Base-by-base conservation (phyloP, 106 monocot species). In the Apostasia shenzhenica region DNA sequence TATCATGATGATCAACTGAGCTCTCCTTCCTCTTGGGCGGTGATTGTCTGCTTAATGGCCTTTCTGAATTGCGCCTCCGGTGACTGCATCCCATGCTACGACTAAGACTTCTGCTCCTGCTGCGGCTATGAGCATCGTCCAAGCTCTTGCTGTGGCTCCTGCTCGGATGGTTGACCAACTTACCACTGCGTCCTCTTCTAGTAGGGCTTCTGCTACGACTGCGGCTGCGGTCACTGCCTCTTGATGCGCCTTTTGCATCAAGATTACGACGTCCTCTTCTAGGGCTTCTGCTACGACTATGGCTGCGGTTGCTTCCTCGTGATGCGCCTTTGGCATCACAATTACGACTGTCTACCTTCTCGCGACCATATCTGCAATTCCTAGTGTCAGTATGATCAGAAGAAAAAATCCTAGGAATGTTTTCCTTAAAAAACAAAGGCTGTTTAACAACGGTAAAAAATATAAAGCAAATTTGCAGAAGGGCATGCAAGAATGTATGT, bases 61-160 rank as follows among this genome's bases (percentile, higher is more conserved):
- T 38, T 10, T 37, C 66, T 41, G 6, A 54, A 38, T 5, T 45
- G 26, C 8, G 46, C 49, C 45, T 71, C 41, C 59, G 55, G 49
- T 60, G 11, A 45, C 58, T 67, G 13, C 48, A 67, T 60, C 67
- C 60, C 1, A 49, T 40, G 42, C 76, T 71, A 9, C 9, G 42
- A 67, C 81, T 81, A 9, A 52, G 73, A 43, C 77, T 77, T 55
- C 62, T 72, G 59, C 73, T 77, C 2, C 65, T 64, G 4, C 66
- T 72, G 51, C 12, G 42, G 26, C 47, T 40, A 13, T 64, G 40
- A 58, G 59, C 14, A 55, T 54, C 39, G 78, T 61, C 61, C 45
- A 44, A 56, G 67, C 74, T 82, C 1, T 57, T 66, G 50, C 75
- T 78, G 42, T 45, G 26, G 41, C 68, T 77, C 1, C 54, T 59